Conservation (phyloP, 2,329 filamentous ascomycete species). For the Daldinia eschscholtzii region DNA sequence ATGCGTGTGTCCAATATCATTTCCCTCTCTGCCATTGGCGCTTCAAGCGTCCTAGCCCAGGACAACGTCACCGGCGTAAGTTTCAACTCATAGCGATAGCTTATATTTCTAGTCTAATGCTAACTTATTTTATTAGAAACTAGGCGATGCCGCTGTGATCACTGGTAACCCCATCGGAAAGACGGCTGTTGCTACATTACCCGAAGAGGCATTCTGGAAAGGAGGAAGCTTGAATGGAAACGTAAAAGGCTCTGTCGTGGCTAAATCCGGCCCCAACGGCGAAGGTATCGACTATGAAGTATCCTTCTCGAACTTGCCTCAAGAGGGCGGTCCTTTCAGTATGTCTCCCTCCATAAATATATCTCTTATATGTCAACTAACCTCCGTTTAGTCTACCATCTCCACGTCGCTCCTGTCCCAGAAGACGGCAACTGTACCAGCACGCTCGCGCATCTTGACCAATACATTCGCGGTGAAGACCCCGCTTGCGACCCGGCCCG, state of each 20-base stretch:
- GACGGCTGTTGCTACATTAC: conserved; percentile 69
- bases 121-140: conserved; percentile 49
- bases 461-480: conserved; percentile 73
- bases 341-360: conserved; percentile 49
- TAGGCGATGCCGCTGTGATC: conserved; percentile 65
- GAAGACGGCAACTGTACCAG: conserved; percentile 77
- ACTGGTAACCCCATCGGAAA: conserved; percentile 67
- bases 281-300: conserved; percentile 68
- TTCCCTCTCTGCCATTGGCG: conserved; percentile 45
- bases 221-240: conserved; percentile 64
- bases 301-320: conserved; percentile 69
- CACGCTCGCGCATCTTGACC: conserved; percentile 78
- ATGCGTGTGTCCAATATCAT: conserved; percentile 50
- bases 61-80: conserved; percentile 47
- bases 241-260: conserved; percentile 66
- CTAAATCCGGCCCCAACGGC: conserved; percentile 61
- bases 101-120: neutral
- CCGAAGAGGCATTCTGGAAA: conserved; percentile 64
- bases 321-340: conserved; percentile 71
- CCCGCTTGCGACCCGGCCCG: conserved; percentile 68
- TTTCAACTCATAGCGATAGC: neutral
- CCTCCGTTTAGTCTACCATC: conserved; percentile 72
- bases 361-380: conserved; percentile 26
- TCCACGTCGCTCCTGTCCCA: conserved; percentile 75
- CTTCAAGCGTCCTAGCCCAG: conserved; percentile 47